These are phyloP conservation scores for Paspalum notatum DNA, from an alignment of 176 grass and related monocot genomes.

Conservation along the genomic window DNA sequence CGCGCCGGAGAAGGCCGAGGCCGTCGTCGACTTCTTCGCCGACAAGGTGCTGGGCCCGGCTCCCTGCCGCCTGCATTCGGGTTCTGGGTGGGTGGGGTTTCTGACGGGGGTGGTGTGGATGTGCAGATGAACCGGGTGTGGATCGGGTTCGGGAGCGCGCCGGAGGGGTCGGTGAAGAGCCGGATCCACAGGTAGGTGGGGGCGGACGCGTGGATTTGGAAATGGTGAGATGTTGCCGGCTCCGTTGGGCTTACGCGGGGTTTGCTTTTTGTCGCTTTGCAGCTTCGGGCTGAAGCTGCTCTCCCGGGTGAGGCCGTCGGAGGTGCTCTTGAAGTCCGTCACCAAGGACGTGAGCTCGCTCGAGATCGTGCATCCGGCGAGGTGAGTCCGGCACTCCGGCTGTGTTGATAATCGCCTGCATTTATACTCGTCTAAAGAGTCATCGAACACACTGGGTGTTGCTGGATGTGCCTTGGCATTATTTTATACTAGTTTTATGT, in stretches of 20 bases:
- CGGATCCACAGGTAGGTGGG: conserved; percentile 69
- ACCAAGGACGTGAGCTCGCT: conserved; percentile 75
- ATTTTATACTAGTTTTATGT: background rate
- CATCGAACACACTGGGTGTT: background rate
- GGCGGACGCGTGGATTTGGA: background rate
- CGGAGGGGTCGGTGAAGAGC: conserved; percentile 80
- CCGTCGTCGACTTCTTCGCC: conserved; percentile 63
- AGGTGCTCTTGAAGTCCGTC: conserved; percentile 87
- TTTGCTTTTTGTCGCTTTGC: conserved; percentile 25
- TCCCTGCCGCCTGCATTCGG: background rate
- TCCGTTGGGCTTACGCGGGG: background rate
- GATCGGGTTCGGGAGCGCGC: conserved; percentile 78
- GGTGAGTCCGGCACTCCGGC: conserved; percentile 34
- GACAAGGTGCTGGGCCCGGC: conserved; percentile 61
- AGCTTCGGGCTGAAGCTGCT: conserved; percentile 85
- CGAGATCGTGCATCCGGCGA: conserved; percentile 76
- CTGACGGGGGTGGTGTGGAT: background rate
- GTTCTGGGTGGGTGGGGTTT: conserved; percentile 5
- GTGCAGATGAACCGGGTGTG: conserved; percentile 86
- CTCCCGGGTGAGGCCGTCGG: conserved; percentile 78
- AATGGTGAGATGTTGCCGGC: conserved; percentile 26
- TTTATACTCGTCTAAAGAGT: conserved; percentile 7
- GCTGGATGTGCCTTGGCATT: conserved; percentile 12
- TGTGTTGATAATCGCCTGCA: background rate
- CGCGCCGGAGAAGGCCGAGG: conserved; percentile 64